Percentiles rank a stretch among this genome's conserved stretches.
phyloP scores from a whole-genome alignment of 371 early-diverging fungal species.

The Actinomortierella wolfii region DNA sequence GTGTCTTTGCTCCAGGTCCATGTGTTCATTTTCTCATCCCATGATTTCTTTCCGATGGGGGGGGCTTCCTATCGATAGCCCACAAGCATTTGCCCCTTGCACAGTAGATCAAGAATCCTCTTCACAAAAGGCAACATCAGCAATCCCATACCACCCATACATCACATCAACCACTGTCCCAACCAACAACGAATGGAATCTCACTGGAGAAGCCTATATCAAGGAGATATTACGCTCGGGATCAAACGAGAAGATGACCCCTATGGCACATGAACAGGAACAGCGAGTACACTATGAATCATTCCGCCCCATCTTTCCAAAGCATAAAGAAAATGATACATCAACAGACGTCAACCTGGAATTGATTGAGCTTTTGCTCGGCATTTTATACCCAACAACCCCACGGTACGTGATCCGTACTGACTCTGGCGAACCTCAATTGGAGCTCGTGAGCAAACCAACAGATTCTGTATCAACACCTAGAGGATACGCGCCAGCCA shows the following conservation, averaged over 20 bases:
- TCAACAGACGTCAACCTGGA: slow-evolving; percentile 7
- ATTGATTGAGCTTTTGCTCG: slow-evolving; percentile 30
- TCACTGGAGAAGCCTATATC: slow-evolving; percentile 29
- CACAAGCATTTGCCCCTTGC: too few species aligned
- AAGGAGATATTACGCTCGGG: slow-evolving; percentile 19
- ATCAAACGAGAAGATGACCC: too few species aligned
- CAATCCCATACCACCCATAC: not conserved
- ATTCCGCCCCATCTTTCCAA: too few species aligned
- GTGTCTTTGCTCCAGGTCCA: too few species aligned
- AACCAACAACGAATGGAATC: slow-evolving; percentile 33
- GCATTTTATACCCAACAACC: slow-evolving; percentile 33
- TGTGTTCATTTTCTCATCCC: too few species aligned
- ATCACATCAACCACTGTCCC: slow-evolving; percentile 18
- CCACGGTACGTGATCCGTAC: slow-evolving; percentile 23
- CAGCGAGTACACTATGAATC: too few species aligned
- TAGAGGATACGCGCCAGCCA: slow-evolving; percentile 36
- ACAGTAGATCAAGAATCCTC: too few species aligned
- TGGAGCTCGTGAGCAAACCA: slow-evolving; percentile 4
- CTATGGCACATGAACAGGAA: too few species aligned
- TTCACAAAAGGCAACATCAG: too few species aligned
- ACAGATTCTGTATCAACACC: not conserved
- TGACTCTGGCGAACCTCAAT: slow-evolving; percentile 7
- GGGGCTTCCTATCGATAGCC: too few species aligned
- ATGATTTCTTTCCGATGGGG: too few species aligned
- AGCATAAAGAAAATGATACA: too few species aligned